Percentiles rank a stretch among this genome's conserved stretches.
Evolutionary conservation across 805 yeast species (phyloP).

Genomic region (Sugiyamaella floridensis): DNA sequence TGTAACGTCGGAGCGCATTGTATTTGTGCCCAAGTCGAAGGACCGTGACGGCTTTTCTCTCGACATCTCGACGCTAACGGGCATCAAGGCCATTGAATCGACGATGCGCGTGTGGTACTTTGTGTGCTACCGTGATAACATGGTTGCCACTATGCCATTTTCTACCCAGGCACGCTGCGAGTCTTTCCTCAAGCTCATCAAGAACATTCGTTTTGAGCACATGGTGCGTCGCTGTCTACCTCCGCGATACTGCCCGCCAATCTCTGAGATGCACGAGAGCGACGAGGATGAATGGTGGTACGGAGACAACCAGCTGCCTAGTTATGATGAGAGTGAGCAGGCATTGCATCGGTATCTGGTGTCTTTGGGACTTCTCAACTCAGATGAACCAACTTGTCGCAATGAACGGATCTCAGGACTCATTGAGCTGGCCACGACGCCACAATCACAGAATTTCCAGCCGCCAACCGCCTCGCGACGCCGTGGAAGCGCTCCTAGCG

Average conservation of each 20-base stretch:
- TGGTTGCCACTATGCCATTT: conserved; percentile 25
- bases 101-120: conserved; percentile 14
- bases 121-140: conserved; percentile 17
- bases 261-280: not conserved
- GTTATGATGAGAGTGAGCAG: conserved; percentile 19
- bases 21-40: conserved; percentile 19
- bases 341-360: conserved; percentile 17
- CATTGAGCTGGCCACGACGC: conserved; percentile 7
- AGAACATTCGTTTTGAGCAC: conserved; percentile 30
- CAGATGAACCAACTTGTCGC: conserved; percentile 3
- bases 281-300: conserved; percentile 15
- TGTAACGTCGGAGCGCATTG: conserved; percentile 24
- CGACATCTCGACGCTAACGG: conserved; percentile 12
- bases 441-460: not conserved
- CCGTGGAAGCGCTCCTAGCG: not conserved
- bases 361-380: conserved; percentile 4
- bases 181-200: conserved; percentile 23
- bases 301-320: conserved; percentile 20
- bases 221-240: conserved; percentile 26
- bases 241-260: conserved; percentile 21
- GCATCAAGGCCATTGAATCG: conserved; percentile 19
- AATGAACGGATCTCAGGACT: conserved; percentile 7
- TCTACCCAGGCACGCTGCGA: conserved; percentile 21
- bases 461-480: not conserved
- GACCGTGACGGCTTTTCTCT: conserved; percentile 15